These are phyloP conservation scores for Boletus tylopilopsis DNA, from an alignment of 768 basidiomycete genomes.

Conservation along the genomic window DNA sequence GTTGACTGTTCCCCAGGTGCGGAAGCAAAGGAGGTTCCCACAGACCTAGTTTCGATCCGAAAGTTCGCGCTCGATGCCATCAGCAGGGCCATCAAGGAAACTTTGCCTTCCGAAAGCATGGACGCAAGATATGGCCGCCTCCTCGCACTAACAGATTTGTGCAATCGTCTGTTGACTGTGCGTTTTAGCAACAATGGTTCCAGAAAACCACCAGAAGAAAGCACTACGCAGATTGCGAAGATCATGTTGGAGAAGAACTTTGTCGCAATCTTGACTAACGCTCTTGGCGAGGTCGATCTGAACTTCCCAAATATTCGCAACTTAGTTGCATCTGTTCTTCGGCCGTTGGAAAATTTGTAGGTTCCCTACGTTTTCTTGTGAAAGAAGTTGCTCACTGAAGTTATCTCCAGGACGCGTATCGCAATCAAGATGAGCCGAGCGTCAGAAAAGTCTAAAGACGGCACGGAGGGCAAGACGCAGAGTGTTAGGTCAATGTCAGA, in stretches of 20 bases:
- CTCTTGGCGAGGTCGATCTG: conserved; percentile 89
- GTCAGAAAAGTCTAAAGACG: conserved; percentile 61
- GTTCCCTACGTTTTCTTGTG: conserved; percentile 25
- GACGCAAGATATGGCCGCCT: conserved; percentile 86
- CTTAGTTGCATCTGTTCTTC: conserved; percentile 82
- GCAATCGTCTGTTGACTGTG: conserved; percentile 81
- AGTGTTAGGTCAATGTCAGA: conserved; percentile 41
- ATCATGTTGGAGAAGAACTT: conserved; percentile 99
- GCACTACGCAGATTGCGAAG: conserved; percentile 91
- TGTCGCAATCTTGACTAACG: conserved; percentile 81
- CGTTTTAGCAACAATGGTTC: conserved; percentile 55
- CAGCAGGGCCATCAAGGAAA: conserved; percentile 82
- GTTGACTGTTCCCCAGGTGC: conserved; percentile 68
- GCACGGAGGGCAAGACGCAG: conserved; percentile 42
- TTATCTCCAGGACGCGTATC: conserved; percentile 69
- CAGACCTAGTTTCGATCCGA: conserved; percentile 84
- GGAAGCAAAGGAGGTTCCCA: conserved; percentile 72
- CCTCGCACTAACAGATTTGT: conserved; percentile 82
- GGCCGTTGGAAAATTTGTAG: conserved; percentile 87
- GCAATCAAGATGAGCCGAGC: conserved; percentile 97
- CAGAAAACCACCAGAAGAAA: conserved; percentile 58
- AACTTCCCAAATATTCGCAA: conserved; percentile 90
- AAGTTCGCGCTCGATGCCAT: conserved; percentile 90
- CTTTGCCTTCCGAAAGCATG: conserved; percentile 50
- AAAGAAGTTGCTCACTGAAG: conserved; percentile 3